Evolutionary conservation across 352 stramenopile genomes (phyloP).

Genomic region (Pythium volutum): DNA sequence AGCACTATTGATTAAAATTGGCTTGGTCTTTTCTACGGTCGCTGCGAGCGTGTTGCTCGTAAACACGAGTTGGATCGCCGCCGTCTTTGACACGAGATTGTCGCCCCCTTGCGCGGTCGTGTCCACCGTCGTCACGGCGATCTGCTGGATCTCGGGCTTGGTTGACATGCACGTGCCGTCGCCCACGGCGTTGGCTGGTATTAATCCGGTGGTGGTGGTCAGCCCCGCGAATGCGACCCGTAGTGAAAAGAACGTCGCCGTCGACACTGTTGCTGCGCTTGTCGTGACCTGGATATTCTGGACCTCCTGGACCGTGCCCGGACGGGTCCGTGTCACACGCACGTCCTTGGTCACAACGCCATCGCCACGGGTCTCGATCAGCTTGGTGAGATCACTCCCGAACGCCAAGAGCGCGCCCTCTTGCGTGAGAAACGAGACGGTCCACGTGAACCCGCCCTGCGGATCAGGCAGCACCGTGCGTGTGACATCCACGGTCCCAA

Average conservation of each 20-base stretch:
- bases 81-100: slow-evolving; percentile 79
- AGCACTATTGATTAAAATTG: slow-evolving; percentile 85
- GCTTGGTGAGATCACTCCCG: slow-evolving; percentile 23
- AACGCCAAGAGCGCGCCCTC: slow-evolving; percentile 47
- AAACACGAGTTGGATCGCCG: slow-evolving; percentile 88
- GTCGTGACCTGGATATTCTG: slow-evolving; percentile 67
- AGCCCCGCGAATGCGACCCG: slow-evolving; percentile 42
- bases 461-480: slow-evolving; percentile 60
- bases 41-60: slow-evolving; percentile 55
- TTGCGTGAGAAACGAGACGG: slow-evolving; percentile 89
- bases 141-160: slow-evolving; percentile 86
- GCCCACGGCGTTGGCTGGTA: slow-evolving; percentile 73
- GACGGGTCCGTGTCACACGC: slow-evolving; percentile 36
- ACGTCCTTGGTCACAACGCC: slow-evolving; percentile 43
- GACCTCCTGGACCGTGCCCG: slow-evolving; percentile 60
- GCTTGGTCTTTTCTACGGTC: slow-evolving; percentile 57
- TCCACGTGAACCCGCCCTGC: slow-evolving; percentile 92
- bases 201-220: slow-evolving; percentile 66
- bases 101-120: slow-evolving; percentile 89
- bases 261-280: slow-evolving; percentile 30
- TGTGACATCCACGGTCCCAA: slow-evolving; percentile 60
- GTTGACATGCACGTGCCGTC: slow-evolving; percentile 62
- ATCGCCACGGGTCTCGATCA: slow-evolving; percentile 58
- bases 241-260: slow-evolving; percentile 43
- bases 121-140: slow-evolving; percentile 88